Evolutionary conservation across 31 red algal genomes (phyloP), one percentile per base, ranked within the genome.

Genomic region (Odonthalia washingtoniensis): DNA sequence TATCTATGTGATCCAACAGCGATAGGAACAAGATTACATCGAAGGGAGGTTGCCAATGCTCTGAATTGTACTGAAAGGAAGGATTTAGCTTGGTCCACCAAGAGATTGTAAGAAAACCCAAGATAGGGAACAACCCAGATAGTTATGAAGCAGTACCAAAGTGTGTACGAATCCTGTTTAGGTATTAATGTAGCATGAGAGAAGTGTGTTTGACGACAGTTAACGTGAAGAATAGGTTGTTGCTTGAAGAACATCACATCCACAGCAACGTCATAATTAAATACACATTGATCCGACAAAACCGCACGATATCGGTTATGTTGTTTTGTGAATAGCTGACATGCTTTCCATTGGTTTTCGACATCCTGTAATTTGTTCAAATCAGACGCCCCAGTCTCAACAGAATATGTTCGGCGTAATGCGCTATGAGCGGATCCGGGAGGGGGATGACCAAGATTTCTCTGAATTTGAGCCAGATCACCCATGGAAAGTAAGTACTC

Each of bases 191-290:
- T 27, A 36, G 67, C 67, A 27, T 26, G 67, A 16, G 67, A 72
- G 0, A 72, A 72, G 67, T 72, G 67, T 24, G 67, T 72, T 72
- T 72, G 67, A 16, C 28, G 16, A 72, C 67, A 72, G 12, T 24
- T 26, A 34, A 72, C 67, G 33, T 72, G 0, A 34, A 72, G 16
- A 24, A n/a, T n/a, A n/a, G n/a, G n/a, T n/a, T n/a, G n/a, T n/a
- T n/a, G n/a, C n/a, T n/a, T n/a, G n/a, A n/a, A n/a, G n/a, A n/a
- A n/a, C n/a, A n/a, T n/a, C n/a, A n/a, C n/a, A n/a, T n/a, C n/a
- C n/a, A n/a, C n/a, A 72, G 67, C 0, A 72, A 72, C 67, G 26
- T 72, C 67, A 72, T 24, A 72, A 26, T 72, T 72, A 26, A 72
- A 72, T 16, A 72, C 67, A 72, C 33, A 72, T 72, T 72, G 67